Evolutionary conservation across 2,329 filamentous ascomycete genomes (phyloP).

Genomic region (Fusarium armeniacum): DNA sequence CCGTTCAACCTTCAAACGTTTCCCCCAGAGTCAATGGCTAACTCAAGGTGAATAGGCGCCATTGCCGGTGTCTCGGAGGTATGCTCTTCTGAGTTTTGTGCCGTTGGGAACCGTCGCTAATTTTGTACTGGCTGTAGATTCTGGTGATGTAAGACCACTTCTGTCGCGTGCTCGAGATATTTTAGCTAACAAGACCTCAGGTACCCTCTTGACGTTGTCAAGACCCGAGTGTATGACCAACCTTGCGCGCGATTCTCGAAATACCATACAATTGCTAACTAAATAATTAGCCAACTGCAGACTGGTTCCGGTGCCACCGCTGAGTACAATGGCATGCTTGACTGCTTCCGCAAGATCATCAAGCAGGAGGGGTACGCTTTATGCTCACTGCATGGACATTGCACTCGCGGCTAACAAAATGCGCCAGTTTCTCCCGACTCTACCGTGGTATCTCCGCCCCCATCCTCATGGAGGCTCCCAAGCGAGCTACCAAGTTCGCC

Average conservation of each 20-base stretch:
- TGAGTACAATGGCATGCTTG: constrained; percentile 98
- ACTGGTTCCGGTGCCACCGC: constrained; percentile 78
- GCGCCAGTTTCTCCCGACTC: constrained; percentile 80
- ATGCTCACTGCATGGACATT: constrained; percentile 19
- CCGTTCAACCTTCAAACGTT: constrained; percentile 9
- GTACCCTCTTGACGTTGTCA: constrained; percentile 99
- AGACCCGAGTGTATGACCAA: constrained; percentile 88
- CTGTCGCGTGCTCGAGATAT: constrained; percentile 41
- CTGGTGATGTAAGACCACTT: constrained; percentile 78
- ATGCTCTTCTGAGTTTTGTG: constrained; percentile 54
- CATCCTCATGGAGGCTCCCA: constrained; percentile 95
- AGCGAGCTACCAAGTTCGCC: constrained; percentile 98
- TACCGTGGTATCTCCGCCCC: constrained; percentile 97
- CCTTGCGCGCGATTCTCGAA: constrained; percentile 37
- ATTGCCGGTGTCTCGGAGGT: constrained; percentile 98
- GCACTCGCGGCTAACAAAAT: constrained; percentile 38
- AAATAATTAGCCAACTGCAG: constrained; percentile 80
- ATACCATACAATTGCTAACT: constrained; percentile 40
- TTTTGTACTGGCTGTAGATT: constrained; percentile 69
- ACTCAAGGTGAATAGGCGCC: constrained; percentile 71
- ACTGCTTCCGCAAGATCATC: constrained; percentile 98
- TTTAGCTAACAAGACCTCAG: constrained; percentile 62
- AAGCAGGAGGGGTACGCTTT: constrained; percentile 86
- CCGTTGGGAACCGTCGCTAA: constrained; percentile 45
- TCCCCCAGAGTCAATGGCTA: constrained; percentile 39